phyloP scores from a whole-genome alignment of 345 rosid genomes.

The Schrenkiella parvula region DNA sequence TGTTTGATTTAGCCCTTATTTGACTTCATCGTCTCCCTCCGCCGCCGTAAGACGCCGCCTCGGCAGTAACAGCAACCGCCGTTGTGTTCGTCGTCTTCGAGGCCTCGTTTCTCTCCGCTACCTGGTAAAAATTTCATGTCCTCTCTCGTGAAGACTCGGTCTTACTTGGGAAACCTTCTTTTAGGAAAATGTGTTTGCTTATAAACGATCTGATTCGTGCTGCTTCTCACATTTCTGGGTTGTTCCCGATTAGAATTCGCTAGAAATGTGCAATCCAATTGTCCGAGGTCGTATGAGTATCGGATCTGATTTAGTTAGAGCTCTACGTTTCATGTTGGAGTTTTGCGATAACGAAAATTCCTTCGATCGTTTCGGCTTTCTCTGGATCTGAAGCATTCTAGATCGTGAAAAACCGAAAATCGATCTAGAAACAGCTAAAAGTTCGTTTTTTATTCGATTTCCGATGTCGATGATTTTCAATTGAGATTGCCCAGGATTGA shows the following conservation, averaged over 20 bases:
- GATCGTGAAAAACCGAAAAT: constrained; percentile 15
- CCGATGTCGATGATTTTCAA: too few relatives aligned
- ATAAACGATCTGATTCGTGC: neutral
- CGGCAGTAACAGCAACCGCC: constrained; percentile 6
- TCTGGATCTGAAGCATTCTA: constrained; percentile 11
- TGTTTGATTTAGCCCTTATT: neutral
- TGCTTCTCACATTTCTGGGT: neutral
- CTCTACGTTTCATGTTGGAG: neutral
- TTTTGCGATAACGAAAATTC: neutral
- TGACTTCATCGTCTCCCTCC: constrained; percentile 13
- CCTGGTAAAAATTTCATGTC: neutral
- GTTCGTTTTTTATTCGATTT: neutral
- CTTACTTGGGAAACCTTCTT: neutral
- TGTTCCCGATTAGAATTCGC: neutral
- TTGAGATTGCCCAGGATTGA: neutral
- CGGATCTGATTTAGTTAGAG: constrained; percentile 26
- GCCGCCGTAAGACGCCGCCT: constrained; percentile 15
- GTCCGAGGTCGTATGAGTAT: neutral
- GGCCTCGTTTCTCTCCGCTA: neutral
- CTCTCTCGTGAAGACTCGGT: neutral
- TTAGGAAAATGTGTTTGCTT: neutral
- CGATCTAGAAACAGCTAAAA: constrained; percentile 2
- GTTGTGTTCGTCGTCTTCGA: constrained; percentile 7
- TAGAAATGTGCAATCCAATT: neutral
- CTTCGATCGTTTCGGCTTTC: neutral